Evolutionary conservation across 495 filamentous ascomycete species (phyloP).

Genomic region (Neurospora discreta): DNA sequence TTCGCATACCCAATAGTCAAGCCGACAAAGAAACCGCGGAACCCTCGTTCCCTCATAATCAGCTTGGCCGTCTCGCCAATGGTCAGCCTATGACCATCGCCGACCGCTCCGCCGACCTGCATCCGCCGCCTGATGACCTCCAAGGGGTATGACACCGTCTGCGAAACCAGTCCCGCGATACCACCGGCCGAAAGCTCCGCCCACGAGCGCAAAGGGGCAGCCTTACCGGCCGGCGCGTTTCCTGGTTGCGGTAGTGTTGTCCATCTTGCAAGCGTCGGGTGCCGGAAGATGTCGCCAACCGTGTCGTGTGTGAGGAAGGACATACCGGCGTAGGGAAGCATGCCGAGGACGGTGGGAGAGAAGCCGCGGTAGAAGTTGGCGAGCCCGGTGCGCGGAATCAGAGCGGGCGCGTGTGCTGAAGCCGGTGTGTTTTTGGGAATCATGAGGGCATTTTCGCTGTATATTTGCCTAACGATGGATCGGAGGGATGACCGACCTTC

Average conservation of each 20-base stretch:
- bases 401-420: conserved; percentile 17
- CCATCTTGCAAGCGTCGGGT: conserved; percentile 49
- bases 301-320: conserved; percentile 97
- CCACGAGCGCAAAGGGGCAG: conserved; percentile 56
- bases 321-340: conserved; percentile 92
- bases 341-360: conserved; percentile 75
- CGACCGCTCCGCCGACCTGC: conserved; percentile 92
- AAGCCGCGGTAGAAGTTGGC: conserved; percentile 95
- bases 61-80: conserved; percentile 66
- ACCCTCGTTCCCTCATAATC: conserved; percentile 66
- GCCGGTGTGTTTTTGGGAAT: conserved; percentile 10
- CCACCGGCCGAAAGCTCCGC: conserved; percentile 80
- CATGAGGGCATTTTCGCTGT: conserved; percentile 48
- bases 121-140: conserved; percentile 87
- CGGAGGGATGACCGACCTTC: conserved; percentile 53
- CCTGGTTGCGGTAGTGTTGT: conserved; percentile 45
- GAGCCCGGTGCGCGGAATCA: conserved; percentile 55
- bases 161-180: conserved; percentile 72
- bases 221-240: conserved; percentile 43
- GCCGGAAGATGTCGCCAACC: conserved; percentile 66
- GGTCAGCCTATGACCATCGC: conserved; percentile 67
- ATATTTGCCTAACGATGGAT: conserved; percentile 71
- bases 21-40: conserved; percentile 82
- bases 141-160: conserved; percentile 85
- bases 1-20: conserved; percentile 92